phyloP scores from a whole-genome alignment of 345 rosid genomes.

The Boechera retrofracta region DNA sequence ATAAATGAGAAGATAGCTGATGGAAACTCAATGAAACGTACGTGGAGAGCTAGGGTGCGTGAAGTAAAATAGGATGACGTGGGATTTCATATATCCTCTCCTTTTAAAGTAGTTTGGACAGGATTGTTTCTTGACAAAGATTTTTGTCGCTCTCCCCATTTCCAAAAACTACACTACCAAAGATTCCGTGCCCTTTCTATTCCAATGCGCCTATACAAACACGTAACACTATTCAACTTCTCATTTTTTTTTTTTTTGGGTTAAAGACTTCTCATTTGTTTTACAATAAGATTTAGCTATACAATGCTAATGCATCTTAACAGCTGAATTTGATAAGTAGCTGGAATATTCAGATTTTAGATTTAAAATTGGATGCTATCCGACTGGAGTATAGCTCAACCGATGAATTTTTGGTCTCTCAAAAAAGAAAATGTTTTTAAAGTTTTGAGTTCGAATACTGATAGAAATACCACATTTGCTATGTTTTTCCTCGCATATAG shows the following conservation, averaged over 20 bases:
- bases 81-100: constrained; percentile 20
- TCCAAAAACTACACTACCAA: constrained; percentile 21
- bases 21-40: constrained; percentile 11
- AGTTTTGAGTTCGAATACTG: neutral
- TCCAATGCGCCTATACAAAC: constrained; percentile 19
- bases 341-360: neutral
- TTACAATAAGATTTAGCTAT: neutral
- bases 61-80: constrained; percentile 24
- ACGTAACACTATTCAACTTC: constrained; percentile 41
- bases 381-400: neutral
- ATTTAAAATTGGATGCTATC: neutral
- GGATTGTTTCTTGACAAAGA: constrained; percentile 6
- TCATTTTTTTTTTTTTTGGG: neutral
- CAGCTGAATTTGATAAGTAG: neutral
- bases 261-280: constrained; percentile 13
- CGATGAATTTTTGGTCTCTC: neutral
- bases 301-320: neutral
- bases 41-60: constrained; percentile 43
- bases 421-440: too few relatives aligned
- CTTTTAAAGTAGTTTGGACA: constrained; percentile 14
- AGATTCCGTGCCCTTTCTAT: constrained; percentile 18
- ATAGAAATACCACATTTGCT: too few relatives aligned
- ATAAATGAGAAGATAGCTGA: constrained; percentile 26
- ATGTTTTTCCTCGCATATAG: too few relatives aligned
- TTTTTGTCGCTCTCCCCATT: constrained; percentile 26